These are phyloP conservation scores for Rutstroemia sp. DNA, from an alignment of 2,329 filamentous ascomycete genomes.

Conservation along the genomic window DNA sequence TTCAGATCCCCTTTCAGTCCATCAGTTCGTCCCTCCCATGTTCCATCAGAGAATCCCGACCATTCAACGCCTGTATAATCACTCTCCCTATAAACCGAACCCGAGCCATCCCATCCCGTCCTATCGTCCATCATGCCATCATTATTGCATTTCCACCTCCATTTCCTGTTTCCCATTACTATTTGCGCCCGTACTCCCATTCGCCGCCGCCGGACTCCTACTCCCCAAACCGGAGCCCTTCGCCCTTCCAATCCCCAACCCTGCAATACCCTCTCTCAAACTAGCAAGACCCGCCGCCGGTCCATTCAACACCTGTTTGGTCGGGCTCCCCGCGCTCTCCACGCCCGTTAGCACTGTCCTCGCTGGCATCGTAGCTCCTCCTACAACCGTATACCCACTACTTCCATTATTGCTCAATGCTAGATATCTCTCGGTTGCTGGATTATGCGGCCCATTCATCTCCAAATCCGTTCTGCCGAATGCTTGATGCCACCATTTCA, in stretches of 20 bases:
- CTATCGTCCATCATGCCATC: constrained; percentile 3
- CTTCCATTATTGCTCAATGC: constrained; percentile 1
- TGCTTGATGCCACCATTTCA: constrained; percentile 89
- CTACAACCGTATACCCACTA: neutral
- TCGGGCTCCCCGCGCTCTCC: constrained; percentile 1
- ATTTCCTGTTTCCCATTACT: constrained; percentile 28
- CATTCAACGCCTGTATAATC: neutral
- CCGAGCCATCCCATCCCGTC: neutral
- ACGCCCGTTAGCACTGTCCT: constrained; percentile 1
- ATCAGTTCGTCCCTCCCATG: neutral
- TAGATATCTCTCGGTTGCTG: constrained; percentile 33
- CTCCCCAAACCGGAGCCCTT: constrained; percentile 9
- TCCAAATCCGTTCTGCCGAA: constrained; percentile 84
- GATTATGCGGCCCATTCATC: constrained; percentile 71
- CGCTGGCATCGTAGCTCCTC: neutral
- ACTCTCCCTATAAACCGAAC: neutral
- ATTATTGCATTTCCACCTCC: constrained; percentile 44
- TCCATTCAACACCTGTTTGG: constrained; percentile 25
- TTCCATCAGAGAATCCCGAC: neutral
- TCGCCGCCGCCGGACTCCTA: constrained; percentile 18
- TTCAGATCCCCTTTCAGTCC: neutral
- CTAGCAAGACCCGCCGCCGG: constrained; percentile 32
- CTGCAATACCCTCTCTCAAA: constrained; percentile 38
- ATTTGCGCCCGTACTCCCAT: neutral
- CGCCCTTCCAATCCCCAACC: constrained; percentile 33